Conservation (phyloP, 179 eudicot genomes). For the Patellifolia procumbens region DNA sequence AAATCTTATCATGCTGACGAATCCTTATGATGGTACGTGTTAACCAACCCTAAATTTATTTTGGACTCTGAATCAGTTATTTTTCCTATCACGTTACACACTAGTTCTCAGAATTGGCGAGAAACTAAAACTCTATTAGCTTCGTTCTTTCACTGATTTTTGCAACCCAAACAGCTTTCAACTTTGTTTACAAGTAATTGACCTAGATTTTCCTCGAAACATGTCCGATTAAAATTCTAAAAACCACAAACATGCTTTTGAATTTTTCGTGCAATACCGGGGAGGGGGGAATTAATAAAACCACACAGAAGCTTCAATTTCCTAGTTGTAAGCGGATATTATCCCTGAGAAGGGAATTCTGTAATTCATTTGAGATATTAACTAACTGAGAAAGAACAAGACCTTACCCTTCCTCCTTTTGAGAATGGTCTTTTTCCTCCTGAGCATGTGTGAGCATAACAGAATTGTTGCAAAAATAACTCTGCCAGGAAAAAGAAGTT, state of each 20-base stretch:
- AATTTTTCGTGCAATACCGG: neutral
- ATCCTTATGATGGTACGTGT: no score
- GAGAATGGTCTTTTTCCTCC: constrained; percentile 63
- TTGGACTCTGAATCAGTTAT: no score
- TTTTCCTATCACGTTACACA: neutral
- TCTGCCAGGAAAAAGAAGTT: constrained; percentile 39
- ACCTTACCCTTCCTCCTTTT: constrained; percentile 75
- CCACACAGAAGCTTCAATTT: neutral
- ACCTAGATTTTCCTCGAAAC: neutral
- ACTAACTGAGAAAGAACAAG: constrained; percentile 1
- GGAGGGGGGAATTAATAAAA: neutral
- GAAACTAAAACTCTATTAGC: neutral
- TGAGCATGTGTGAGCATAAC: constrained; percentile 85
- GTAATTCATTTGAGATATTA: neutral
- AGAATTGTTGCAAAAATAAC: constrained; percentile 81
- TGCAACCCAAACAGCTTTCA: neutral
- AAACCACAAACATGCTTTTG: constrained; percentile 3
- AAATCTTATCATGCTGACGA: no score
- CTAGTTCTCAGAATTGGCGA: neutral
- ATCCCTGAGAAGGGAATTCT: neutral
- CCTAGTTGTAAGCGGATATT: neutral
- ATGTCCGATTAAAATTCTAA: neutral
- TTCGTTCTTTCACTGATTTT: neutral
- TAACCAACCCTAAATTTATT: no score
- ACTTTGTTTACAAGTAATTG: neutral